These are phyloP conservation scores for Fusarium citri DNA, from an alignment of 2,329 filamentous ascomycete species.

Conservation along the genomic window DNA sequence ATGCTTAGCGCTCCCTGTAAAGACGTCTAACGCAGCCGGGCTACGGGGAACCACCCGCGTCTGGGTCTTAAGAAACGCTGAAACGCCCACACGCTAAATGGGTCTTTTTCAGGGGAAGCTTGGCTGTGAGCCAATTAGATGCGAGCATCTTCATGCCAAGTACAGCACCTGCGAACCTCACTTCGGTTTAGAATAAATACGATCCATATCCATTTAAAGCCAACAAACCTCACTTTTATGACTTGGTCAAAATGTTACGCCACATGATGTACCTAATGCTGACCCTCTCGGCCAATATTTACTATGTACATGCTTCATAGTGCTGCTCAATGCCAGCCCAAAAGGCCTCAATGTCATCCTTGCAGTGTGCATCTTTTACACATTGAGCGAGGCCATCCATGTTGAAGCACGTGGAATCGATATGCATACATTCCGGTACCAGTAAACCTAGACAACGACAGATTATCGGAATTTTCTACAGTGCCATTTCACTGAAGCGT, in stretches of 20 bases:
- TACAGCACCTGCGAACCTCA: neutral
- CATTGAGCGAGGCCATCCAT: neutral
- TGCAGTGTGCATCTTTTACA: neutral
- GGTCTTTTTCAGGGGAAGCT: slow-evolving; percentile 33
- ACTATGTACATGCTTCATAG: neutral
- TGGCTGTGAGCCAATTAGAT: slow-evolving; percentile 3
- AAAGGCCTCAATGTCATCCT: slow-evolving; percentile 10
- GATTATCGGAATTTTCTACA: neutral
- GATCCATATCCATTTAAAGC: neutral
- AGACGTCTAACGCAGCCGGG: slow-evolving; percentile 31
- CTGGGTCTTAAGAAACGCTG: slow-evolving; percentile 24
- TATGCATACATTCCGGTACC: neutral
- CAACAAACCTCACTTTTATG: neutral
- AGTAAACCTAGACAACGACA: neutral
- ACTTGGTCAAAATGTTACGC: neutral
- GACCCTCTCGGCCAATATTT: neutral
- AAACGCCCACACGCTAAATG: slow-evolving; percentile 28
- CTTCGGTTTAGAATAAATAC: neutral
- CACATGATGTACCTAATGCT: neutral
- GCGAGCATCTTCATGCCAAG: neutral
- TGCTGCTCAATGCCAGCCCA: neutral
- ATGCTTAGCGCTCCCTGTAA: slow-evolving; percentile 34
- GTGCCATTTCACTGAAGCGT: neutral
- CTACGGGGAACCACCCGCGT: slow-evolving; percentile 27
- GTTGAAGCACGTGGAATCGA: neutral